A percentile compares a stretch with the other conserved stretches of the same genome.
phyloP scores from a whole-genome alignment of 23 red algal genomes.

The Gracilaria domingensis region DNA sequence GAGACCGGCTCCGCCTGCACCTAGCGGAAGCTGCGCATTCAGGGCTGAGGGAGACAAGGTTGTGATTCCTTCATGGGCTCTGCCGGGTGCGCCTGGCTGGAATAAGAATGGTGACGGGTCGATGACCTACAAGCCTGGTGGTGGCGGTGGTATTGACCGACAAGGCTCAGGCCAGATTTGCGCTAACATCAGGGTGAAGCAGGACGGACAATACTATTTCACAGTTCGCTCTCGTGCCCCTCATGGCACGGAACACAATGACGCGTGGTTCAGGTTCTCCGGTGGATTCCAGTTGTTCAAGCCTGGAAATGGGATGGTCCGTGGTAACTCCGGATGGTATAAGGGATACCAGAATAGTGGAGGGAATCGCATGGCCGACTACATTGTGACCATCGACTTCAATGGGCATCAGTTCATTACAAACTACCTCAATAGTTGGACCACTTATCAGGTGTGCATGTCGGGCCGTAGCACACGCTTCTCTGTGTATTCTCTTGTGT shows the following conservation, averaged over 20 bases:
- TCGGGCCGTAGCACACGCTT: slow-evolving; percentile 24
- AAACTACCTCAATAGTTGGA: slow-evolving; percentile 1
- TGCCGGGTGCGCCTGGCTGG: slow-evolving; percentile 18
- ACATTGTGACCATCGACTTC: slow-evolving; percentile 62
- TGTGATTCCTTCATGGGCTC: slow-evolving; percentile 43
- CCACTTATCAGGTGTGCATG: slow-evolving; percentile 25
- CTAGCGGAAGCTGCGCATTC: slow-evolving; percentile 1
- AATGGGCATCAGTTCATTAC: slow-evolving; percentile 64
- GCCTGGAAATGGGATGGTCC: neutral
- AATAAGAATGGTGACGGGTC: slow-evolving; percentile 5
- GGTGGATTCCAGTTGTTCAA: slow-evolving; percentile 23
- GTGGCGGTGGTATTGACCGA: slow-evolving; percentile 31
- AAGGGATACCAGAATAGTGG: slow-evolving; percentile 73
- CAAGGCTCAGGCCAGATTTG: neutral
- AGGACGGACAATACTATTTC: slow-evolving; percentile 21
- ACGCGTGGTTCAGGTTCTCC: slow-evolving; percentile 43
- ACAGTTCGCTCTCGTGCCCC: neutral
- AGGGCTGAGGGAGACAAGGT: slow-evolving; percentile 31
- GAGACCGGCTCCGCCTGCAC: neutral
- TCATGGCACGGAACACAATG: slow-evolving; percentile 37
- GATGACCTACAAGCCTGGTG: slow-evolving; percentile 9
- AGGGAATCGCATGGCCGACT: slow-evolving; percentile 38
- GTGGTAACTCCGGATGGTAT: slow-evolving; percentile 48
- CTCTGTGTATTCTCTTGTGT: slow-evolving; percentile 22
- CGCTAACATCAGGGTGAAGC: slow-evolving; percentile 1